Percentiles rank a stretch among this genome's conserved stretches.
Evolutionary conservation across 2,329 filamentous ascomycete genomes (phyloP).

Genomic region (Aspergillus arachidicola): DNA sequence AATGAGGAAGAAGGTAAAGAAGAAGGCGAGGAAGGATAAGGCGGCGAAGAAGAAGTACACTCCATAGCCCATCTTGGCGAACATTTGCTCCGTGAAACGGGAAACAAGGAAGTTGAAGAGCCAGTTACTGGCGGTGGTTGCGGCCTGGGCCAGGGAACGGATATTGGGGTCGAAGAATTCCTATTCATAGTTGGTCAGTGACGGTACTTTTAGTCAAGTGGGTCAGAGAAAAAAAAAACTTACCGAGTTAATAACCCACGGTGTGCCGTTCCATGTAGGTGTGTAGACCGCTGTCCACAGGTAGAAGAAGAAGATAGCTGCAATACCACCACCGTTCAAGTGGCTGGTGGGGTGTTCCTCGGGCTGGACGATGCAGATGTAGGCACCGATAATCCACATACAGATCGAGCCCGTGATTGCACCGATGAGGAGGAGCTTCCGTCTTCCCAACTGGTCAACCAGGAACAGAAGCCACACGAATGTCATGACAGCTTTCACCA

Average conservation of each 20-base stretch:
- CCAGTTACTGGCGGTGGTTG: conserved; percentile 51
- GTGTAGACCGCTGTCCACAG: conserved; percentile 75
- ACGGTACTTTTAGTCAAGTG: neutral
- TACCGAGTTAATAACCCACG: conserved; percentile 71
- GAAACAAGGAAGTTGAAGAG: conserved; percentile 40
- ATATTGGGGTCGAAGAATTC: conserved; percentile 74
- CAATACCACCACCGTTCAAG: conserved; percentile 36
- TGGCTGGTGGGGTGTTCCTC: conserved; percentile 26
- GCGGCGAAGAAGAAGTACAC: conserved; percentile 71
- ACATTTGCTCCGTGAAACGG: conserved; percentile 46
- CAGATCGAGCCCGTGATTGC: conserved; percentile 57
- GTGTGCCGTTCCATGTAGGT: conserved; percentile 71
- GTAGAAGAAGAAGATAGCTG: conserved; percentile 67
- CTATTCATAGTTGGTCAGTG: conserved; percentile 21
- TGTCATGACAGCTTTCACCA: conserved; percentile 71
- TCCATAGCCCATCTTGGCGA: conserved; percentile 54
- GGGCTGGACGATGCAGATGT: conserved; percentile 37
- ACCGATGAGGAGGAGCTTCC: conserved; percentile 67
- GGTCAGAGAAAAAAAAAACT: conserved; percentile 2
- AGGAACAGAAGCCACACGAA: conserved; percentile 69
- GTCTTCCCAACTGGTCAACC: conserved; percentile 65
- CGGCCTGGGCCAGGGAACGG: conserved; percentile 70
- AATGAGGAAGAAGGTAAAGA: conserved; percentile 65
- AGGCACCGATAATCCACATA: conserved; percentile 37
- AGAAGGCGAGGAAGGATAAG: conserved; percentile 59